phyloP scores from a whole-genome alignment of 2,329 filamentous ascomycete species.

The Botrytis cinerea region DNA sequence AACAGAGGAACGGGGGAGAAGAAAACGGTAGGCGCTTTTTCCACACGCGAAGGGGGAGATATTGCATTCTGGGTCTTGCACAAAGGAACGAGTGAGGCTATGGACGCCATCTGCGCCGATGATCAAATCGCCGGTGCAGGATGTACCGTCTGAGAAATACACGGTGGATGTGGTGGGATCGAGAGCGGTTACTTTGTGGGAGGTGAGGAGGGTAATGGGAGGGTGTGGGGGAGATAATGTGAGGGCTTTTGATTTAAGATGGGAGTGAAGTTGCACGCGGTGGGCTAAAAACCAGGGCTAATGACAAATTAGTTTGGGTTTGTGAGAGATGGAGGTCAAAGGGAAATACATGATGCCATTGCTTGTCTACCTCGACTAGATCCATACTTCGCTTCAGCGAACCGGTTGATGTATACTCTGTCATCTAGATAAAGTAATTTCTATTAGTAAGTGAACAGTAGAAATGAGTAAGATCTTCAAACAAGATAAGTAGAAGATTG shows the following conservation, averaged over 20 bases:
- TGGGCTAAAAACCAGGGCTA: slow-evolving; percentile 54
- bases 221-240: slow-evolving; percentile 42
- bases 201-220: slow-evolving; percentile 45
- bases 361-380: slow-evolving; percentile 43
- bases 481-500: neutral
- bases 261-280: slow-evolving; percentile 54
- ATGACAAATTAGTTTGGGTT: neutral
- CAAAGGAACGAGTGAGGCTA: slow-evolving; percentile 3
- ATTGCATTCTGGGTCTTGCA: neutral
- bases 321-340: neutral
- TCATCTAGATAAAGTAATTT: slow-evolving; percentile 24
- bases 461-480: neutral
- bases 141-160: slow-evolving; percentile 49
- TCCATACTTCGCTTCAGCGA: slow-evolving; percentile 9
- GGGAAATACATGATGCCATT: slow-evolving; percentile 49
- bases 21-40: slow-evolving; percentile 34
- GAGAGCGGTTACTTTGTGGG: slow-evolving; percentile 48
- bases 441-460: neutral
- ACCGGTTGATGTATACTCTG: slow-evolving; percentile 38
- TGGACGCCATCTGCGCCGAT: slow-evolving; percentile 18
- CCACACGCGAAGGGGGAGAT: slow-evolving; percentile 26
- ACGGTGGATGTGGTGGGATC: slow-evolving; percentile 47
- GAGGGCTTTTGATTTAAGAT: slow-evolving; percentile 51
- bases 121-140: neutral
- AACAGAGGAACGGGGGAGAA: slow-evolving; percentile 32